Percentiles rank a stretch among this genome's conserved stretches.
These are phyloP conservation scores for Senecio squalidus DNA, from an alignment of 140 eudicot species.

Conservation along the genomic window DNA sequence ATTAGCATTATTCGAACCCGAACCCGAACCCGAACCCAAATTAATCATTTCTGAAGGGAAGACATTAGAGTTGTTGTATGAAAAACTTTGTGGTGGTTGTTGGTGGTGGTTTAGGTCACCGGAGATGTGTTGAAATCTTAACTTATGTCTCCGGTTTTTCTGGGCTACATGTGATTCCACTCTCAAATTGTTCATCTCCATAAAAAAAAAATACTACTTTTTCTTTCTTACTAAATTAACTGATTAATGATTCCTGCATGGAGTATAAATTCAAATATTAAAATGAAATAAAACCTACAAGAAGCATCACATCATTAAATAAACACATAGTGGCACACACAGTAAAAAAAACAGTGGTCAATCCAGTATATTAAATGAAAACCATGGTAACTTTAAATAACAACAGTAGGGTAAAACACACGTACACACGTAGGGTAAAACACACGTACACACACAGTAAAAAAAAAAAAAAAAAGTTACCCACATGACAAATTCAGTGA, in stretches of 20 bases:
- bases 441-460: slow-evolving; percentile 20
- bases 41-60: slow-evolving; percentile 43
- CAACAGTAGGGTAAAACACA: slow-evolving; percentile 6
- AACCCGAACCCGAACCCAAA: slow-evolving; percentile 19
- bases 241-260: slow-evolving; percentile 36
- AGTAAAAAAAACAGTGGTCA: too few species aligned
- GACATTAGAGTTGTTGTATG: slow-evolving; percentile 34
- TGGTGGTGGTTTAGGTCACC: slow-evolving; percentile 27
- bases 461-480: slow-evolving; percentile 10
- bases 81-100: slow-evolving; percentile 5
- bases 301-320: slow-evolving; percentile 9
- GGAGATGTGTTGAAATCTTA: slow-evolving; percentile 52
- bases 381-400: background rate
- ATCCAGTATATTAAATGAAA: slow-evolving; percentile 23
- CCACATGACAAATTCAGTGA: slow-evolving; percentile 23
- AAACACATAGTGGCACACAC: slow-evolving; percentile 6
- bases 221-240: too few species aligned
- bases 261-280: background rate
- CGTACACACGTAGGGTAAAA: background rate
- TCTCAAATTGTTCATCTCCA: slow-evolving; percentile 62
- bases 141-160: slow-evolving; percentile 73
- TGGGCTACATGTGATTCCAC: slow-evolving; percentile 66
- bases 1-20: background rate
- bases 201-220: slow-evolving; percentile 13
- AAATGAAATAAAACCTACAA: slow-evolving; percentile 1